Base-by-base conservation (phyloP, 2,329 filamentous ascomycete species). In the Alternaria alternata region DNA sequence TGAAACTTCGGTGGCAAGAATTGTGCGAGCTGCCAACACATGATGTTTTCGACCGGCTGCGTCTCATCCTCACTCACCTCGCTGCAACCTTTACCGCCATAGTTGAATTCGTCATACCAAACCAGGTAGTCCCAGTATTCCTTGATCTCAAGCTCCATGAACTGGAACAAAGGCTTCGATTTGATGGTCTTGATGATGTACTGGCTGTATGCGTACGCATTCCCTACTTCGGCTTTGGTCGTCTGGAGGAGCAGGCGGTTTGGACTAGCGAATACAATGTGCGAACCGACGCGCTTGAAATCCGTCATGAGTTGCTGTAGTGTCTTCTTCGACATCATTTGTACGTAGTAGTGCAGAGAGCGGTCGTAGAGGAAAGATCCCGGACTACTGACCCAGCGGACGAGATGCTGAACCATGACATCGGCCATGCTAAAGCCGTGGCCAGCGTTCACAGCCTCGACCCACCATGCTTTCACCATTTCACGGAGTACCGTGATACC, bases 31-130 rank as follows among this genome's bases (percentile, higher is more conserved):
- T 99, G 95, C 96, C 96, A 99, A 79, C 97, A 92, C 94, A 99
- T 98, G 71, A 99, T 88, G 11, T 91, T 95, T 70, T 97, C 91
- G 14, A 98, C 85, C 3, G 87, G 85, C 75, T 97, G 93, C 44
- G 91, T 88, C 69, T 94, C 92, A 9, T 84, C 84, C 68, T 89
- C 89, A 7, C 91, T 85, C 4, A 97, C 91, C 71, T 95, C 88
- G 51, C 90, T 88, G 67, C 93, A 97, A 4, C 92, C 95, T 73
- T 96, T 96, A 62, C 95, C 95, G 56, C 95, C 96, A 72, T 98
- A 98, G 82, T 99, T 99, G 84, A 94, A 97, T 79, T 97, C 93
- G 70, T 99, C 95, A 69, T 98, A 98, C 95, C 95, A 99, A 4
- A 97, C 89, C 0, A 99, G 88, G 72, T 97, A 98, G 78, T 99